phyloP scores from a whole-genome alignment of 75 land plant species.

The Gnetum montanum region DNA sequence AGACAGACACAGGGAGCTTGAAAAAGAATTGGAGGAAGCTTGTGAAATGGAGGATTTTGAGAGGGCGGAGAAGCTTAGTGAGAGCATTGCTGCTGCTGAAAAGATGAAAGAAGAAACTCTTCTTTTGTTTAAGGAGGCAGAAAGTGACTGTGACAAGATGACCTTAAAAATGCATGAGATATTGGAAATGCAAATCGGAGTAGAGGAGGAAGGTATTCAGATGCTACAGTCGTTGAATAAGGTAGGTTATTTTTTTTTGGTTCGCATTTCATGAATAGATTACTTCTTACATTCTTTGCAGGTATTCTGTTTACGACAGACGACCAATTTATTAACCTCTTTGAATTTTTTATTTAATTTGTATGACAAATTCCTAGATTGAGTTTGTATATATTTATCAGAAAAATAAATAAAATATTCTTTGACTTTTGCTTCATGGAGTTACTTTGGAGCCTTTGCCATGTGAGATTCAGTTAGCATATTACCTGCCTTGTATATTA shows the following conservation, averaged over 20 bases:
- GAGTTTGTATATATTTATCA: too few species aligned
- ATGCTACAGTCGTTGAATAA: constrained; percentile 33
- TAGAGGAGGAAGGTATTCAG: constrained; percentile 52
- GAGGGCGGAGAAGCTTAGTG: constrained; percentile 53
- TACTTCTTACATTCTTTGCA: neutral
- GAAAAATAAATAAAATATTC: too few species aligned
- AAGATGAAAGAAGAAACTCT: constrained; percentile 19
- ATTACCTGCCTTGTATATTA: too few species aligned
- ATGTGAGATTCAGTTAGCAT: too few species aligned
- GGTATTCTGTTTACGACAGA: neutral
- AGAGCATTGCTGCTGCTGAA: constrained; percentile 36
- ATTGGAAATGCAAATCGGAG: constrained; percentile 34
- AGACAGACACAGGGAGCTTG: constrained; percentile 29
- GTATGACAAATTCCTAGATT: too few species aligned
- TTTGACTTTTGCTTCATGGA: too few species aligned
- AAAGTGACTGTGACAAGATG: constrained; percentile 38
- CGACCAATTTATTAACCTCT: neutral
- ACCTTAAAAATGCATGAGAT: constrained; percentile 47
- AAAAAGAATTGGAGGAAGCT: constrained; percentile 60
- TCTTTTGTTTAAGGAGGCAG: constrained; percentile 32
- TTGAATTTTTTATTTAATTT: neutral
- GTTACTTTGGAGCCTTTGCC: too few species aligned
- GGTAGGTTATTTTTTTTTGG: constrained; percentile 16
- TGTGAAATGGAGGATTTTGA: constrained; percentile 89
- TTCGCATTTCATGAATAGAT: neutral